A percentile compares a stretch with the other conserved stretches of the same genome.
phyloP scores from a whole-genome alignment of 176 grass and related monocot species.

The Triticum aestivum region DNA sequence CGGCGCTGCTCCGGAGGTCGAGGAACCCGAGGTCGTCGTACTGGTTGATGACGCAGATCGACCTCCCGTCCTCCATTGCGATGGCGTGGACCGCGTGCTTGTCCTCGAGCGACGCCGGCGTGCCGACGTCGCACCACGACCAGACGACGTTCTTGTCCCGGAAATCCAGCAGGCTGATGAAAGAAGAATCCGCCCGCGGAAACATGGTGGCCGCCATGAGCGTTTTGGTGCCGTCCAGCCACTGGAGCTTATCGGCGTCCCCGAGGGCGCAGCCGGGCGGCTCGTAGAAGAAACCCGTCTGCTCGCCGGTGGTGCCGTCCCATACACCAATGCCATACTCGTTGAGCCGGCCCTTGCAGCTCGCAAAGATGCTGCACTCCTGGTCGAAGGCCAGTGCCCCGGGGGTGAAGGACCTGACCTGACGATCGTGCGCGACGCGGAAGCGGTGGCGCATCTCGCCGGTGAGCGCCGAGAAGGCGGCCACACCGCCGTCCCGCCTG shows the following conservation, averaged over 20 bases:
- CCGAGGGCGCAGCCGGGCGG: slow-evolving; percentile 60
- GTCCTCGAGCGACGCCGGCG: slow-evolving; percentile 56
- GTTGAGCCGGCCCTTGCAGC: slow-evolving; percentile 82
- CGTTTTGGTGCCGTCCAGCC: slow-evolving; percentile 45
- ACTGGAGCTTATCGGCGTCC: slow-evolving; percentile 83
- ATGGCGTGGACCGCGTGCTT: slow-evolving; percentile 77
- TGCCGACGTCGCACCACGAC: slow-evolving; percentile 77
- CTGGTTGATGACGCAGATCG: slow-evolving; percentile 76
- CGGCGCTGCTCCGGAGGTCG: slow-evolving; percentile 54
- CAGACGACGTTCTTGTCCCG: slow-evolving; percentile 58
- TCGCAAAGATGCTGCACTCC: slow-evolving; percentile 40
- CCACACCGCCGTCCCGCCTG: slow-evolving; percentile 45
- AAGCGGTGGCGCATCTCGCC: slow-evolving; percentile 59
- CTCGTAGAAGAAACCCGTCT: slow-evolving; percentile 86
- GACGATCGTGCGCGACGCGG: slow-evolving; percentile 43
- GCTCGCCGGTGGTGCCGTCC: slow-evolving; percentile 59
- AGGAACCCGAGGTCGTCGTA: slow-evolving; percentile 88
- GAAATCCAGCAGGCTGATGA: slow-evolving; percentile 75
- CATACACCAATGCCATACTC: slow-evolving; percentile 83
- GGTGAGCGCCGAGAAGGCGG: slow-evolving; percentile 57
- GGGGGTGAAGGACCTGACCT: slow-evolving; percentile 64
- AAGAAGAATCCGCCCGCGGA: slow-evolving; percentile 69
- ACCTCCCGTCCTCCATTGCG: slow-evolving; percentile 47
- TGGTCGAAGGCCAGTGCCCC: slow-evolving; percentile 49
- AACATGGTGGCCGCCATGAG: slow-evolving; percentile 84